These are phyloP conservation scores for Lactarius vividus DNA, from an alignment of 768 basidiomycete species.

Conservation along the genomic window DNA sequence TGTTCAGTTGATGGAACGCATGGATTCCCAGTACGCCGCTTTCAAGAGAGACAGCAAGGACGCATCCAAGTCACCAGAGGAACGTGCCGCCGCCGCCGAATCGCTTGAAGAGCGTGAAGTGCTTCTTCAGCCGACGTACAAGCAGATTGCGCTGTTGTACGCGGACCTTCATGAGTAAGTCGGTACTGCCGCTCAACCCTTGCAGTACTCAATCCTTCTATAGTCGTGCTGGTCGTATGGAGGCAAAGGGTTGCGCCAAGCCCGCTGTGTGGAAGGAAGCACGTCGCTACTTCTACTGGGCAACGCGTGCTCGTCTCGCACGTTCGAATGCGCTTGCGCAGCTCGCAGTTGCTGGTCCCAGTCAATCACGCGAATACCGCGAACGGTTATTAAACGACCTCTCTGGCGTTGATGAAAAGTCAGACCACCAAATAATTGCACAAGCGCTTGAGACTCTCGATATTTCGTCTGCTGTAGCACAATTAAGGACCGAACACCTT, in stretches of 20 bases:
- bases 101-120: conserved; percentile 75
- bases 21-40: conserved; percentile 78
- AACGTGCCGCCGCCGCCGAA: conserved; percentile 66
- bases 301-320: conserved; percentile 77
- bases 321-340: conserved; percentile 60
- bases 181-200: neutral
- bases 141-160: conserved; percentile 89
- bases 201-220: conserved; percentile 9
- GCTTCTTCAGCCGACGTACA: conserved; percentile 83
- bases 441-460: conserved; percentile 71
- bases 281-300: conserved; percentile 92
- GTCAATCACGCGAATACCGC: conserved; percentile 64
- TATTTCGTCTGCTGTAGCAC: conserved; percentile 55
- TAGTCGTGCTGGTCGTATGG: conserved; percentile 93
- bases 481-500: conserved; percentile 69
- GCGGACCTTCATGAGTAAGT: conserved; percentile 95
- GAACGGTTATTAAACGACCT: conserved; percentile 61
- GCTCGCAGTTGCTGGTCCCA: conserved; percentile 70
- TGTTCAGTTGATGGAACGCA: conserved; percentile 84
- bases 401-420: conserved; percentile 49
- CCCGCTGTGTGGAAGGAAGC: conserved; percentile 85
- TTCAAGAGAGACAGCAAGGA: conserved; percentile 83
- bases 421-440: conserved; percentile 56
- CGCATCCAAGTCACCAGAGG: conserved; percentile 64
- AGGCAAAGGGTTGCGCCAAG: conserved; percentile 94